Base-by-base conservation (phyloP, 2,329 filamentous ascomycete species). In the Trichophyton simii region DNA sequence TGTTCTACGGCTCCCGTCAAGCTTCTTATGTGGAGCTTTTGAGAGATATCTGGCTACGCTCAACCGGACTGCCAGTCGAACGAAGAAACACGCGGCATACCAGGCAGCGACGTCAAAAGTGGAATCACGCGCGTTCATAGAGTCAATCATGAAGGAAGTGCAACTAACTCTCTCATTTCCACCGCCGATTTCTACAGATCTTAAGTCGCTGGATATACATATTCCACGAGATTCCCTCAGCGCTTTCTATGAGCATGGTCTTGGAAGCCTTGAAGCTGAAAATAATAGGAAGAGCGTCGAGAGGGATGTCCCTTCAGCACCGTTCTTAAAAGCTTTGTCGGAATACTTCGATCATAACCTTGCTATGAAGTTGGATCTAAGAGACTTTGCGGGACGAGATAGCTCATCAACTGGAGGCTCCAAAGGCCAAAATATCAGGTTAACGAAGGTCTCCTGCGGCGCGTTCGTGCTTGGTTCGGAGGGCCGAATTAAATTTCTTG, bases 1-100 rank as follows among this genome's bases (percentile, higher is more conserved):
- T 4, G 68, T 75, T 3, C 64, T 82, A 25, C 71, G 70, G 3
- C 72, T 82, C 2, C 69, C 76, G 0, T 75, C 78, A 0, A 63
- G 66, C 6, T 79, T 80, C 62, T 70, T 82, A 36, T 76, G 76
- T n/a, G 65, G 68, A 0, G 70, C 71, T 1, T 69, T 81, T 15
- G 78, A 79, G 63, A 72, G 67, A 0, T 76, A 73, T 13, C 57
- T 76, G 4, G 63, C 66, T 68, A 61, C 61, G 54, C 34, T 63
- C 44, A 20, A 55, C 36, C 41, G 61, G 28, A 28, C 25, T 36
- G 8, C 20, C 44, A 13, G 28, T 42, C 54, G 36, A 54, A 11
- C 44, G 48, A 25, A 15, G 7, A 22, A 31, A 41, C 52, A 20
- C 18, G 36, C 62, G 8, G 9, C 34, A 3, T 25, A 28, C n/a